phyloP scores from a whole-genome alignment of 495 filamentous ascomycete genomes.

The Sphaerosporella brunnea region DNA sequence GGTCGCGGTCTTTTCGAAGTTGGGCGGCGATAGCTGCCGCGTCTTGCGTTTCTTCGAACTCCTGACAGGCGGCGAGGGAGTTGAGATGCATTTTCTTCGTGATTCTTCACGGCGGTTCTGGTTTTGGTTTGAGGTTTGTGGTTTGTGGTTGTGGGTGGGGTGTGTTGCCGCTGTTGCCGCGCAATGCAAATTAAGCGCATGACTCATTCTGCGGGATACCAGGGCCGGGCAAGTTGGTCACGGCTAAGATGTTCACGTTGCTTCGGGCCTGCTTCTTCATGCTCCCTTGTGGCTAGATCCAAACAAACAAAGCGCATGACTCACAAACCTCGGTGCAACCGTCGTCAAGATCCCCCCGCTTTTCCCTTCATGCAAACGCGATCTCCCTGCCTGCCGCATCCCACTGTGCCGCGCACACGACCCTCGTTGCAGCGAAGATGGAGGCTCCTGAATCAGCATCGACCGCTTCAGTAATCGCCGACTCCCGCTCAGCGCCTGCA shows the following conservation, averaged over 20 bases:
- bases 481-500: background rate
- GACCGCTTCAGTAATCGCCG: background rate
- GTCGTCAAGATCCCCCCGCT: too few relatives aligned
- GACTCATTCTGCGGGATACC: background rate
- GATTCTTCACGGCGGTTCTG: background rate
- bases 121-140: background rate
- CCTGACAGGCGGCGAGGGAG: constrained; percentile 7
- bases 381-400: background rate
- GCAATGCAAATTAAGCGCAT: background rate
- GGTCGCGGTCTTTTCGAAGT: background rate
- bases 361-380: too few relatives aligned
- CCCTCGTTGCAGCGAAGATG: background rate
- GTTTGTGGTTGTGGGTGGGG: background rate
- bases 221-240: background rate
- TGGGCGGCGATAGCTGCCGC: constrained; percentile 1
- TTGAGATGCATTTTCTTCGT: background rate
- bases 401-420: background rate
- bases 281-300: too few relatives aligned
- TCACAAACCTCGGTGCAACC: too few relatives aligned
- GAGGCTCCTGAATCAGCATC: background rate
- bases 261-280: too few relatives aligned
- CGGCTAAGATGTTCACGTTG: background rate
- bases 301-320: too few relatives aligned
- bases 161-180: background rate
- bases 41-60: constrained; percentile 2